Evolutionary conservation across 768 basidiomycete genomes (phyloP).

Genomic region (Leucogyrophana mollusca): DNA sequence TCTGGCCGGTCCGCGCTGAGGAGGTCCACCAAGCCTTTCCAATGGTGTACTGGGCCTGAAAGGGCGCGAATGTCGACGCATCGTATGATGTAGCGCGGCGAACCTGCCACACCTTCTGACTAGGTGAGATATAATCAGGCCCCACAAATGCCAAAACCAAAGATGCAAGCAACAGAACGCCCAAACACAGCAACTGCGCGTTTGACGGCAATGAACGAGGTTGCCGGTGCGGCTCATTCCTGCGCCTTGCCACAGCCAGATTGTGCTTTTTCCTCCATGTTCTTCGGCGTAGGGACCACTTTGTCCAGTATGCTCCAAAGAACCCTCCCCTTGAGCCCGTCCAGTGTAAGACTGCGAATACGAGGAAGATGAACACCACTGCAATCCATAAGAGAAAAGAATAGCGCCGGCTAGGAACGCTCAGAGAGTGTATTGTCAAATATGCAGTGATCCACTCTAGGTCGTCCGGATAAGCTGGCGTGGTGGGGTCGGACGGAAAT

Average conservation of each 20-base stretch:
- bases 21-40: slow-evolving; percentile 70
- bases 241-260: slow-evolving; percentile 31
- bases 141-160: slow-evolving; percentile 55
- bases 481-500: slow-evolving; percentile 36
- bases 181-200: slow-evolving; percentile 54
- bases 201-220: slow-evolving; percentile 58
- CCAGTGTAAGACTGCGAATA: slow-evolving; percentile 42
- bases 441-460: slow-evolving; percentile 57
- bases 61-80: slow-evolving; percentile 33
- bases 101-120: slow-evolving; percentile 44
- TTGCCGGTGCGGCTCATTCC: slow-evolving; percentile 36
- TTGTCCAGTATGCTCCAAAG: slow-evolving; percentile 53
- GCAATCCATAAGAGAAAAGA: slow-evolving; percentile 60
- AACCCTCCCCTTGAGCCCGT: slow-evolving; percentile 39
- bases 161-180: slow-evolving; percentile 41
- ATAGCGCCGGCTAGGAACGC: slow-evolving; percentile 50
- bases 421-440: slow-evolving; percentile 54
- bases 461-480: slow-evolving; percentile 42
- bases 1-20: slow-evolving; percentile 63
- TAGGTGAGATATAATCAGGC: slow-evolving; percentile 65
- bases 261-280: slow-evolving; percentile 55
- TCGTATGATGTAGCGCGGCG: slow-evolving; percentile 19
- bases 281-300: slow-evolving; percentile 55
- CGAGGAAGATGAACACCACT: slow-evolving; percentile 40
- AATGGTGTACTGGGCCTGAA: slow-evolving; percentile 58